phyloP scores from a whole-genome alignment of 805 yeast genomes.

The Grigorovia jiainica region DNA sequence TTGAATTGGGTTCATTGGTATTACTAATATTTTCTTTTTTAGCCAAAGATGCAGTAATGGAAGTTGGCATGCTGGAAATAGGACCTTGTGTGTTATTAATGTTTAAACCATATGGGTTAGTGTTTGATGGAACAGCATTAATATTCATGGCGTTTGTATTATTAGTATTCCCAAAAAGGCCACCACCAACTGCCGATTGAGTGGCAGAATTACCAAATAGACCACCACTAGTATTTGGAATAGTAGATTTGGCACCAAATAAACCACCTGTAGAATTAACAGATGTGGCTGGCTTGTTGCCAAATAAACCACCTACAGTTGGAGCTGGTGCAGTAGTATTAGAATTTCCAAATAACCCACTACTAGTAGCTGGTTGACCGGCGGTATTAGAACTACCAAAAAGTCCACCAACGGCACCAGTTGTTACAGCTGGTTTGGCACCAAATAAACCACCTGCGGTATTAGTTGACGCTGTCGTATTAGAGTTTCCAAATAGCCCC shows the following conservation, averaged over 20 bases:
- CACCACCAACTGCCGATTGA: conserved; percentile 2
- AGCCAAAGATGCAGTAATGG: conserved; percentile 28
- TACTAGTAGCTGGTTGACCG: conserved; percentile 16
- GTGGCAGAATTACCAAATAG: conserved; percentile 10
- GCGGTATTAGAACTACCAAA: conserved; percentile 5
- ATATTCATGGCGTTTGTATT: background rate
- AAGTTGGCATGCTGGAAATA: conserved; percentile 31
- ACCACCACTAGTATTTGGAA: conserved; percentile 1
- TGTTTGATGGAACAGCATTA: background rate
- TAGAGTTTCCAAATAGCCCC: conserved; percentile 7
- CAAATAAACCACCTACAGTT: conserved; percentile 17
- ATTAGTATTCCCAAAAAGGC: conserved; percentile 6
- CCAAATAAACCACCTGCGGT: conserved; percentile 22
- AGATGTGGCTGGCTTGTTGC: conserved; percentile 6
- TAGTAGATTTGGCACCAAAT: conserved; percentile 7
- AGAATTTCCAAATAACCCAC: conserved; percentile 37
- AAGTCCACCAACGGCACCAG: conserved; percentile 8
- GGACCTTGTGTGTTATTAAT: conserved; percentile 20
- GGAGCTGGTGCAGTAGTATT: background rate
- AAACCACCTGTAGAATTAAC: conserved; percentile 6
- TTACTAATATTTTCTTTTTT: conserved; percentile 5
- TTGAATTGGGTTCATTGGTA: background rate
- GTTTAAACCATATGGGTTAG: conserved; percentile 27
- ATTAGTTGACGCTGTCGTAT: background rate
- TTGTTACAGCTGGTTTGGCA: conserved; percentile 9